A percentile compares a stretch with the other conserved stretches of the same genome.
These are phyloP conservation scores for Schizothecium vesticola DNA, from an alignment of 495 filamentous ascomycete species.

Conservation along the genomic window DNA sequence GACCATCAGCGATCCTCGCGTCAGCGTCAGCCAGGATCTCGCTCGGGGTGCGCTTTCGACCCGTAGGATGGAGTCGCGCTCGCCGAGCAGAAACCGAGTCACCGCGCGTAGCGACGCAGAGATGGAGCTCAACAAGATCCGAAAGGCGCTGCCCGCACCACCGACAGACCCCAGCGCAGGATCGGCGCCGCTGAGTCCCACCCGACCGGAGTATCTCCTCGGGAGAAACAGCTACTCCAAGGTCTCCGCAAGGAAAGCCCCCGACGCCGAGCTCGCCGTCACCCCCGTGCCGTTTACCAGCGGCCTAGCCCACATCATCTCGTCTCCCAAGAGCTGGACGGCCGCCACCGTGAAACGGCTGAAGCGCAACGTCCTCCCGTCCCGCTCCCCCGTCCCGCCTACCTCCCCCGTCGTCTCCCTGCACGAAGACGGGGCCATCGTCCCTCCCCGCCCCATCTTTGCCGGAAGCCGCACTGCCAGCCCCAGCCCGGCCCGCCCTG, in stretches of 20 bases:
- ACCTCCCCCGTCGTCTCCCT: not conserved
- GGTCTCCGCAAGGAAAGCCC: conserved; percentile 22
- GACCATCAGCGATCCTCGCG: conserved; percentile 43
- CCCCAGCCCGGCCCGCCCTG: conserved; percentile 21
- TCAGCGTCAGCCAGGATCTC: conserved; percentile 39
- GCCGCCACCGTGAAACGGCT: conserved; percentile 27
- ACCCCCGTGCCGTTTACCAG: conserved; percentile 30
- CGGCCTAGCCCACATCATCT: conserved; percentile 16
- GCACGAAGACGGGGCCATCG: conserved; percentile 1
- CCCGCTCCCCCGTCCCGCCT: conserved; percentile 7
- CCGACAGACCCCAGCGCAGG: conserved; percentile 14
- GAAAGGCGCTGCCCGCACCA: conserved; percentile 10
- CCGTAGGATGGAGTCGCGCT: conserved; percentile 5
- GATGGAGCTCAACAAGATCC: conserved; percentile 36
- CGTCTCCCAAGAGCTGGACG: conserved; percentile 27
- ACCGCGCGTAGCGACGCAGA: conserved; percentile 36
- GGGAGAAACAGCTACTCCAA: conserved; percentile 33
- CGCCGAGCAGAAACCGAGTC: conserved; percentile 23
- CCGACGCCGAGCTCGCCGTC: conserved; percentile 19
- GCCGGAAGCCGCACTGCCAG: conserved; percentile 25
- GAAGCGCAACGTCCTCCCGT: conserved; percentile 27
- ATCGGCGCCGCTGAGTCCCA: conserved; percentile 2
- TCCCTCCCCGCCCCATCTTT: conserved; percentile 19
- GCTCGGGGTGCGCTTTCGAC: conserved; percentile 30
- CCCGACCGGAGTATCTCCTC: conserved; percentile 25